Evolutionary conservation across 2,329 filamentous ascomycete genomes (phyloP).

Genomic region (Fusarium sp.): DNA sequence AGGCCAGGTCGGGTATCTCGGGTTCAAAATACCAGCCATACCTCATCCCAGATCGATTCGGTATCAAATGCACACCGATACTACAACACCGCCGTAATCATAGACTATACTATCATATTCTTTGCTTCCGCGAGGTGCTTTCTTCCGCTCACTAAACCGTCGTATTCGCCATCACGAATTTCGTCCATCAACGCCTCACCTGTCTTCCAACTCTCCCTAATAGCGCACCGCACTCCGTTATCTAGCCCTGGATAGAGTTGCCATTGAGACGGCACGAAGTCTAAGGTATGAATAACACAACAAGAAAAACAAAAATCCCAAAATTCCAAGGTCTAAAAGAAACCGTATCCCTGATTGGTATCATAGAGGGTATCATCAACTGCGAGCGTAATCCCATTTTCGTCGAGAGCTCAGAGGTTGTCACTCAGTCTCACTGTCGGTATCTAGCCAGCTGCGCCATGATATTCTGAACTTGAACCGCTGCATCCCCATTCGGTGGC

Average conservation of each 20-base stretch:
- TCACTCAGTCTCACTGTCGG: slow-evolving; percentile 59
- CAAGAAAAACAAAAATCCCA: slow-evolving; percentile 7
- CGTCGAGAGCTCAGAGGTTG: neutral
- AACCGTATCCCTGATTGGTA: slow-evolving; percentile 24
- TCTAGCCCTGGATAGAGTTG: slow-evolving; percentile 21
- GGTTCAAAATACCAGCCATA: slow-evolving; percentile 15
- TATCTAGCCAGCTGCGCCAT: slow-evolving; percentile 79
- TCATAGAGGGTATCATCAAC: slow-evolving; percentile 33
- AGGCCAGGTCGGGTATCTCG: slow-evolving; percentile 16
- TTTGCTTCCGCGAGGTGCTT: slow-evolving; percentile 17
- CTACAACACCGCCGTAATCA: slow-evolving; percentile 25
- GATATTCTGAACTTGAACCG: slow-evolving; percentile 75
- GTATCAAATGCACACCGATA: slow-evolving; percentile 14
- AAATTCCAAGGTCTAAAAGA: slow-evolving; percentile 28
- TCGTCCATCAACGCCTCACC: slow-evolving; percentile 37
- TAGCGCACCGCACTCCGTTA: slow-evolving; percentile 7
- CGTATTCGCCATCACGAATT: slow-evolving; percentile 5
- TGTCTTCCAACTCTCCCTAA: slow-evolving; percentile 11
- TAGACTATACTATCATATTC: slow-evolving; percentile 30
- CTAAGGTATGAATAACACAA: slow-evolving; percentile 26
- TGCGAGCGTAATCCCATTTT: slow-evolving; percentile 1
- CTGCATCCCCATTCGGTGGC: slow-evolving; percentile 51
- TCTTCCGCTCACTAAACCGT: neutral
- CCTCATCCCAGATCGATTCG: slow-evolving; percentile 16
- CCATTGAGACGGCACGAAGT: slow-evolving; percentile 11